Base-by-base conservation (phyloP, 1,284 basidiomycete species). In the Heterobasidion parviporum region DNA sequence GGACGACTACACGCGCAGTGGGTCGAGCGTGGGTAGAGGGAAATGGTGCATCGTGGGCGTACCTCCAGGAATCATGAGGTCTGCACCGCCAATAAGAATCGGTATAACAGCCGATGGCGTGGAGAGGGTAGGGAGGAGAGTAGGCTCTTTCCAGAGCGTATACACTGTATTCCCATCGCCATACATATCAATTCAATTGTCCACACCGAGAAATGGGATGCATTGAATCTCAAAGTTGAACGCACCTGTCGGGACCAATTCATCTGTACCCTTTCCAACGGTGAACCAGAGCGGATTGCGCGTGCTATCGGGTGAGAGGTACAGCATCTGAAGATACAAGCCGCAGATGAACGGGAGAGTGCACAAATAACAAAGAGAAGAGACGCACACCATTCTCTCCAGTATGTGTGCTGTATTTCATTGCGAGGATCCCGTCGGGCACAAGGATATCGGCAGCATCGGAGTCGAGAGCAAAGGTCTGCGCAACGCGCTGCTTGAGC, bases 11-110 rank as follows among this genome's bases (percentile, higher is more conserved):
- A 26, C 6, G 26, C 26, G 26, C 26, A 26, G 26, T 26, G 26
- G 26, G 5, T 26, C 26, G 26, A 26, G 26, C 26, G 26, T 5
- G 26, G 26, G 26, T 26, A 26, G 26, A 26, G 5, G 26, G 26
- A 26, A 4, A 26, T 26, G 26, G 26, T 26, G 26, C 5, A 26
- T 26, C 4, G 38, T 26, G 50, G 54, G 72, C 80, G 67, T 65
- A 84, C 88, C 85, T 69, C 88, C 88, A 3, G 87, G 86, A 41
- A 88, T 82, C 86, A 90, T 89, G 6, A 91, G 75, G 69, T 90
- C 86, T 1, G 88, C 87, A 20, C 88, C 89, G 36, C 81, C 80
- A 15, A 81, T 68, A 18, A 91, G 75, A 47, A 83, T 74, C 2
- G 83, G 81, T 44, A 87, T 81, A 56, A 83, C 90, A 53, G 71